Evolutionary conservation across 2,329 filamentous ascomycete genomes (phyloP), one percentile per base, ranked within the genome.

Genomic region (Eutypa lata): DNA sequence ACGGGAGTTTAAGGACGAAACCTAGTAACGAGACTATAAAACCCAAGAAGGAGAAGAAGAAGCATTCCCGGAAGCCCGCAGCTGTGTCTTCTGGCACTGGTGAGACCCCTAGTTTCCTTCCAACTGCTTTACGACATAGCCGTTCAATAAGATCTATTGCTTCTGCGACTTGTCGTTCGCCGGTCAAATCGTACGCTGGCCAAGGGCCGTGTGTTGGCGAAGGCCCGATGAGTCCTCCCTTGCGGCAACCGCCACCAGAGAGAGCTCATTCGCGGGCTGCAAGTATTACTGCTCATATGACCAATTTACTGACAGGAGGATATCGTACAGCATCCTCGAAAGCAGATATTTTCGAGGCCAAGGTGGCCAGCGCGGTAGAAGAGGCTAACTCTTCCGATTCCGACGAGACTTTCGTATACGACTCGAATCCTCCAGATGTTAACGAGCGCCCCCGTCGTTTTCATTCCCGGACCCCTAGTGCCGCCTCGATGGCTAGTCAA

Each of bases 391-490:
- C 93, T 13, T 97, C 93, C 7, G 94, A 99, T 69, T 97, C 93
- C 1, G 94, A 97, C 65, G 94, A 97, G 72, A 97, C 94, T 0
- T 99, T 97, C 71, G 94, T 99, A 16, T 99, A 99, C 73, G 94
- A 99, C 71, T 97, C 94, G 24, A 99, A 99, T 65, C 94, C 93
- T 10, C 89, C 90, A 49, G 85, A 88, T 59, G 71, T 68, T 48
- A 77, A 75, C 47, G 83, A 86, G 50, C 77, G 84, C 40, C 82
- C 82, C n/a, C 82, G 84, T 57, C 83, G 91, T 56, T 91, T 93
- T 70, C 93, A 97, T 72, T 97, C 93, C 19, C 85, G 94, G 57
- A 99, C 94, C 1, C 94, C 94, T 7, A 97, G 92, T 71, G 89
- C 91, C 43, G 95, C 93, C 3, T 97, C 93, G 6, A 86, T 88